Base-by-base conservation (phyloP, 2,329 filamentous ascomycete species). In the Knoxdaviesia capensis region DNA sequence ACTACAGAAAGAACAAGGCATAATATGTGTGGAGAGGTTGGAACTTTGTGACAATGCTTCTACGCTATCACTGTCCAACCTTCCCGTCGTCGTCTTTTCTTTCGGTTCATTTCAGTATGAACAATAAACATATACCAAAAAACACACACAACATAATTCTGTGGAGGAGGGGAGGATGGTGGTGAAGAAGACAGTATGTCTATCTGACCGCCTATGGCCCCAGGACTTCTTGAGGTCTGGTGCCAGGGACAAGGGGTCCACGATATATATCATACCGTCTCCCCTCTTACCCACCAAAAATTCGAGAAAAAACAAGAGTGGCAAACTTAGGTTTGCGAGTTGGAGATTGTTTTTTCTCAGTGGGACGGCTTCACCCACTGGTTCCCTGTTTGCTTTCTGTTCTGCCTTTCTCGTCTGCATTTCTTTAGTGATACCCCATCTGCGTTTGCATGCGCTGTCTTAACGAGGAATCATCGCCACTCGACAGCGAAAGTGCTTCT, bases 401-500 rank as follows among this genome's bases (percentile, higher is more conserved):
- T 46, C 50, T 44, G 44, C 32, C 42, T 50, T 48, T 50, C 42
- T 42, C 45, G 46, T 45, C 39, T 45, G 45, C 40, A 47, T 53
- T 51, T 49, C 54, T 51, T 52, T 48, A 46, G 57, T 59, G 59
- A 62, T 63, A 63, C 60, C 59, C 60, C 60, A 61, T 60, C 50
- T 51, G 58, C 57, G 59, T 63, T 62, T 61, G 55, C 53, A 59
- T 58, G 53, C 59, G 59, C 57, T 57, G 58, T 63, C 59, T 53
- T 39, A 35, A 38, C 39, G n/a, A 40, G 41, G 36, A 43, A 41
- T 37, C 45, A 49, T 45, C 37, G 44, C 20, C 49, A 52, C 60
- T 68, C 64, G 65, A 64, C 64, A 61, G 64, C 61, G 63, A 68
- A 54, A 68, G 65, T 68, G 65, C 65, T 65, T 47, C 55, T 68